phyloP scores from a whole-genome alignment of 2,329 filamentous ascomycete genomes.

The Talaromyces marneffei region DNA sequence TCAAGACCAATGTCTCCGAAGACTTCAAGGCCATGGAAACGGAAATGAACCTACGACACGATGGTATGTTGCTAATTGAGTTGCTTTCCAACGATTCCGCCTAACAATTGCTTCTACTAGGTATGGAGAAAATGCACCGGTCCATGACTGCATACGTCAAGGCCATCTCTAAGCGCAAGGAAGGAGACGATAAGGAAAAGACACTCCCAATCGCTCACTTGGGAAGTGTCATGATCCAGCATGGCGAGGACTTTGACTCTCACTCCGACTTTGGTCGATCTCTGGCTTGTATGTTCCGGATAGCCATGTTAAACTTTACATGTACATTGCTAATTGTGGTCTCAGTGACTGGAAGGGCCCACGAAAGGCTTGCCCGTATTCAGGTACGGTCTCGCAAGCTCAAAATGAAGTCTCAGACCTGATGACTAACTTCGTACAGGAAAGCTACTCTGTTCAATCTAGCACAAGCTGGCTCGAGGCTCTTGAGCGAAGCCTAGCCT shows the following conservation, averaged over 20 bases:
- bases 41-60: constrained; percentile 83
- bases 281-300: constrained; percentile 56
- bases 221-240: constrained; percentile 76
- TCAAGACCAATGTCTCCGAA: constrained; percentile 78
- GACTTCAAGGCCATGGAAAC: constrained; percentile 85
- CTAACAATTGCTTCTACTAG: background rate
- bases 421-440: constrained; percentile 32
- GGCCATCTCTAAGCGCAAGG: constrained; percentile 75
- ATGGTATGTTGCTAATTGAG: constrained; percentile 54
- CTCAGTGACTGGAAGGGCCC: constrained; percentile 70
- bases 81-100: too few species aligned
- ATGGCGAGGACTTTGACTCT: constrained; percentile 87
- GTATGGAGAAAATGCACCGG: constrained; percentile 78
- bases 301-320: background rate
- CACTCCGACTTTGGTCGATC: constrained; percentile 90
- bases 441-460: constrained; percentile 70
- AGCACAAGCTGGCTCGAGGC: constrained; percentile 84
- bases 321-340: constrained; percentile 7
- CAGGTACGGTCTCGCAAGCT: constrained; percentile 43
- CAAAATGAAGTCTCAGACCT: background rate
- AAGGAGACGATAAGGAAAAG: constrained; percentile 85
- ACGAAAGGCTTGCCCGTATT: constrained; percentile 77
- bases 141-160: constrained; percentile 84
- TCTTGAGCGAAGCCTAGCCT: constrained; percentile 79
- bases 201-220: constrained; percentile 71